phyloP scores from a whole-genome alignment of 345 rosid species.

The Eucalyptus tenuipes region DNA sequence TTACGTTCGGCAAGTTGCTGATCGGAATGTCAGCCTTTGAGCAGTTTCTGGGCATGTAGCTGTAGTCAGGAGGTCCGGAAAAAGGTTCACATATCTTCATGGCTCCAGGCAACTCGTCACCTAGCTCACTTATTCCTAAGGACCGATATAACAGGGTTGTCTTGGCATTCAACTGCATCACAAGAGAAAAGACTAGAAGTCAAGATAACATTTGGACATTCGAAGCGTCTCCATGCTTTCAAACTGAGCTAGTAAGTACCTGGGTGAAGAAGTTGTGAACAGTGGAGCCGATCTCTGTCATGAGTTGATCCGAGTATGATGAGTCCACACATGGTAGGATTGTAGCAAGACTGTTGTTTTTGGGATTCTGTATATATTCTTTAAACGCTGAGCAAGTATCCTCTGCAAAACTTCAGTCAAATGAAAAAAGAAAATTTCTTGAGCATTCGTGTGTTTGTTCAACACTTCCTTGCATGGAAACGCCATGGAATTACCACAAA shows the following conservation, averaged over 20 bases:
- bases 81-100: slow-evolving; percentile 51
- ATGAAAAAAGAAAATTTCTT: background rate
- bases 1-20: slow-evolving; percentile 37
- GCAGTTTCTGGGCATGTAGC: slow-evolving; percentile 26
- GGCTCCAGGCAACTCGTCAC: background rate
- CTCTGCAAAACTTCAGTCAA: slow-evolving; percentile 30
- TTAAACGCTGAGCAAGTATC: slow-evolving; percentile 47
- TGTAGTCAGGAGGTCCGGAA: slow-evolving; percentile 24
- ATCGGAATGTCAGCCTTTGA: slow-evolving; percentile 21
- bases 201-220: background rate
- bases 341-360: slow-evolving; percentile 20
- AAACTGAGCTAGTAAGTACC: slow-evolving; percentile 8
- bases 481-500: background rate
- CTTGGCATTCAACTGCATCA: slow-evolving; percentile 33
- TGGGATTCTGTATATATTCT: slow-evolving; percentile 33
- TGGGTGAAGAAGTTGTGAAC: slow-evolving; percentile 25
- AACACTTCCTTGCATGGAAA: background rate
- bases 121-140: background rate
- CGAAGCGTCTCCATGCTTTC: background rate
- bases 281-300: slow-evolving; percentile 21
- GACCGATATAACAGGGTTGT: slow-evolving; percentile 2
- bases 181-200: background rate
- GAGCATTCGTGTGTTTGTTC: background rate
- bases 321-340: slow-evolving; percentile 45
- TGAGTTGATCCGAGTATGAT: slow-evolving; percentile 13